These are phyloP conservation scores for Crucihimalaya himalaica DNA, from an alignment of 345 rosid genomes.

Conservation along the genomic window DNA sequence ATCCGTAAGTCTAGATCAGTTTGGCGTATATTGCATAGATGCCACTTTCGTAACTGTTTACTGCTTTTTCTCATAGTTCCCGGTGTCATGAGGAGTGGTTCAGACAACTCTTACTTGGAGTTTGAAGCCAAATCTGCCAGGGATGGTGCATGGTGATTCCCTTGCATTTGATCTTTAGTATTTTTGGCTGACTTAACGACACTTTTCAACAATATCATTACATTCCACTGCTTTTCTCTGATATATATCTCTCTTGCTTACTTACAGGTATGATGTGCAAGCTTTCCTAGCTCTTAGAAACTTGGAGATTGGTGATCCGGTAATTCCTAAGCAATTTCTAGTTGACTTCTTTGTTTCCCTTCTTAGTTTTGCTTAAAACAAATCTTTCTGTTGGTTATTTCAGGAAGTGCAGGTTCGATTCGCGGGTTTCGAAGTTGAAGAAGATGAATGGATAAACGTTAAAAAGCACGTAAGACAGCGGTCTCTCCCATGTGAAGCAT, in stretches of 20 bases:
- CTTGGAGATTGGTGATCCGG: constrained; percentile 77
- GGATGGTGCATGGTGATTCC: constrained; percentile 96
- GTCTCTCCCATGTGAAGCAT: constrained; percentile 97
- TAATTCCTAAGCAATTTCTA: constrained; percentile 34
- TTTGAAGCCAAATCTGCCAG: constrained; percentile 96
- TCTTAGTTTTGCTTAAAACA: constrained; percentile 12
- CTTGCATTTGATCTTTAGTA: constrained; percentile 12
- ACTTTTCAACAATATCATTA: constrained; percentile 14
- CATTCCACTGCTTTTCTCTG: constrained; percentile 3
- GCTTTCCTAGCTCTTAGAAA: constrained; percentile 69
- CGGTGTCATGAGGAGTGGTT: constrained; percentile 54
- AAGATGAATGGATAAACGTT: constrained; percentile 96
- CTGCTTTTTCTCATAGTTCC: constrained; percentile 43
- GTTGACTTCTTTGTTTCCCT: constrained; percentile 20
- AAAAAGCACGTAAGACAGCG: constrained; percentile 83
- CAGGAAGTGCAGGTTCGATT: constrained; percentile 96
- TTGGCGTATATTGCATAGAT: background rate
- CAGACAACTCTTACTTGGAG: constrained; percentile 72
- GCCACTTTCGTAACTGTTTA: constrained; percentile 10
- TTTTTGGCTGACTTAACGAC: constrained; percentile 7
- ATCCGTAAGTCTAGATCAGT: constrained; percentile 14
- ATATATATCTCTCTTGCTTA: constrained; percentile 16
- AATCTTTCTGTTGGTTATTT: constrained; percentile 37
- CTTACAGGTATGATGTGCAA: constrained; percentile 83
- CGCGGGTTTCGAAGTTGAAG: constrained; percentile 94